These are phyloP conservation scores for Pulveroboletus sp. DNA, from an alignment of 768 basidiomycete genomes.

Conservation along the genomic window DNA sequence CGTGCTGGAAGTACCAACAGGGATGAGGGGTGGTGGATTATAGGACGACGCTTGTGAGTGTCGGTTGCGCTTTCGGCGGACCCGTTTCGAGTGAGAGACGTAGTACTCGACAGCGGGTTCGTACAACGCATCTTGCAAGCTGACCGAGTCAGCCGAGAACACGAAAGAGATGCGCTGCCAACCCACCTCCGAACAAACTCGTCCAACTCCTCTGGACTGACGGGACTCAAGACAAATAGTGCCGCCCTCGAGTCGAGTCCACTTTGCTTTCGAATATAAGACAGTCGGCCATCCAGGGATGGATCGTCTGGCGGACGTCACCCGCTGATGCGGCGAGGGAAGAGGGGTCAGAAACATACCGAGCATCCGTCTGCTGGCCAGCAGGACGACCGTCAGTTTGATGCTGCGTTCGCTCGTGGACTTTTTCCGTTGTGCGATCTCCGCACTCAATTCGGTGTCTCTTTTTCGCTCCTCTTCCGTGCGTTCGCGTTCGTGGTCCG, in stretches of 20 bases:
- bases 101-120: conserved; percentile 93
- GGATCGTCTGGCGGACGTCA: conserved; percentile 63
- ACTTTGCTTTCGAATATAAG: conserved; percentile 82
- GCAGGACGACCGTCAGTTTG: conserved; percentile 89
- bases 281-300: conserved; percentile 73
- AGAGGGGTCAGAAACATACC: conserved; percentile 43
- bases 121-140: conserved; percentile 83
- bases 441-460: conserved; percentile 75
- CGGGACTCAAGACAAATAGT: conserved; percentile 91
- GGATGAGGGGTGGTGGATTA: conserved; percentile 40
- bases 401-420: conserved; percentile 78
- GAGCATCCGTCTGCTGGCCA: conserved; percentile 84
- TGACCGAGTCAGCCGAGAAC: conserved; percentile 24
- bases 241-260: conserved; percentile 89
- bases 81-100: conserved; percentile 85
- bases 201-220: conserved; percentile 74
- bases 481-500: conserved; percentile 51
- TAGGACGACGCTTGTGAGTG: conserved; percentile 62
- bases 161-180: neutral
- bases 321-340: neutral
- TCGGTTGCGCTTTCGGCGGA: conserved; percentile 82
- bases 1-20: conserved; percentile 35
- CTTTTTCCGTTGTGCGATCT: conserved; percentile 78
- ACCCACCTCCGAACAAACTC: conserved; percentile 83
- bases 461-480: conserved; percentile 63